Base-by-base conservation (phyloP, 306 rosid genomes). In the Quercus engelmannii region DNA sequence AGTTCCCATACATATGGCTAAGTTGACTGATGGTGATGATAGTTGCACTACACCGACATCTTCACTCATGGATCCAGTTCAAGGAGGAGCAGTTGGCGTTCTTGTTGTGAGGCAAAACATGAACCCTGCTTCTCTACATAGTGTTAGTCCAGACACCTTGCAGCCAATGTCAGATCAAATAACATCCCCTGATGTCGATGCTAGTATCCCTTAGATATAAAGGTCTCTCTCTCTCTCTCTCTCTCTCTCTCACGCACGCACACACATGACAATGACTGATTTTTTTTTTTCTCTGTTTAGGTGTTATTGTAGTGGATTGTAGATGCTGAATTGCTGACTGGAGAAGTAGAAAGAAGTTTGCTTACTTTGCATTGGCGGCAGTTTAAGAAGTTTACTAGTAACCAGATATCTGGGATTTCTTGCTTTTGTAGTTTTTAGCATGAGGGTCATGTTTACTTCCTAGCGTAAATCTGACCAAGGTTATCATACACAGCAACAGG, bases 1-100 rank as follows among this genome's bases (percentile, higher is more conserved):
- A 55, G 80, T 20, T 35, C 38, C 71, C 59, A 5, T 6, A 10
- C 82, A 76, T 72, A 55, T 61, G 63, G 75, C 83, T 3, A 80
- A 23, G 70, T 59, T 75, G 55, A 31, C 17, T 3, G 35, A 78
- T 69, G 77, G 55, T 3, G 83, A 77, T 26, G 78, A 51, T 59
- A 69, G 76, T 59, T 78, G 33, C 19, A 28, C 78, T 62, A 78
- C 83, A 33, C 78, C 89, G 19, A 21, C 78, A 61, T 54, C 85
- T 74, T 74, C 74, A 79, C 69, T 76, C 21, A 4, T 28, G 78
- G 83, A 58, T 21, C 51, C 78, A 65, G 4, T 72, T n/a, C 49
- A 68, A 62, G 74, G 76, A 17, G 23, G 51, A 12, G 6, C 73
- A 4, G 58, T 25, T 62, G 52, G 30, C 19, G 3, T 58, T 11